These are phyloP conservation scores for Candida railenensis DNA, from an alignment of 805 yeast genomes.

Conservation along the genomic window DNA sequence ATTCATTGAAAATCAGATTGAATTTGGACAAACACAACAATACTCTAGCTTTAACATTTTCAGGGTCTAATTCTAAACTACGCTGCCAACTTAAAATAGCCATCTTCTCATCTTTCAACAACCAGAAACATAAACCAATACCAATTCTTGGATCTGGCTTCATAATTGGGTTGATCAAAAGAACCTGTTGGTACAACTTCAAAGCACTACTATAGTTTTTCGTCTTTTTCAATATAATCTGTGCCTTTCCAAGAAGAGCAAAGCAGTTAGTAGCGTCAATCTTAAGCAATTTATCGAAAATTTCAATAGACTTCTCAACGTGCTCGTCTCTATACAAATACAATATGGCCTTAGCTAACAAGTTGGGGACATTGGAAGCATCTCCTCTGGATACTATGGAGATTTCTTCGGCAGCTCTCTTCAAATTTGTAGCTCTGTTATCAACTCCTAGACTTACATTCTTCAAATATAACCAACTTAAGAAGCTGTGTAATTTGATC, in stretches of 20 bases:
- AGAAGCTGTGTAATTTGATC: conserved; percentile 55
- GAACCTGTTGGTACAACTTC: conserved; percentile 78
- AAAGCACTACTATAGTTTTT: conserved; percentile 73
- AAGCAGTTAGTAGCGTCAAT: conserved; percentile 61
- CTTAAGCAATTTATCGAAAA: conserved; percentile 60
- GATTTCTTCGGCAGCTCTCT: conserved; percentile 22
- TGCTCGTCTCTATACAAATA: conserved; percentile 47
- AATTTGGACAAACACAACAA: conserved; percentile 68
- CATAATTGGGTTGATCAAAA: conserved; percentile 71
- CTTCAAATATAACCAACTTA: conserved; percentile 71
- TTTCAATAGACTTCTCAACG: conserved; percentile 68
- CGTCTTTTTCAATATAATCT: conserved; percentile 63
- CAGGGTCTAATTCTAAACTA: conserved; percentile 63
- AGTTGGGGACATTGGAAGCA: conserved; percentile 33
- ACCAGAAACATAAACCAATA: conserved; percentile 92
- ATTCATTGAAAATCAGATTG: conserved; percentile 56
- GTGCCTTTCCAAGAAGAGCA: conserved; percentile 84
- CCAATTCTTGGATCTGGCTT: conserved; percentile 95
- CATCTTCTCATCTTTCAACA: conserved; percentile 69
- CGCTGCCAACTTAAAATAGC: conserved; percentile 85
- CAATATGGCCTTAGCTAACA: conserved; percentile 69
- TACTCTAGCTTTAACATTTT: conserved; percentile 58
- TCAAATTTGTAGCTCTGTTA: conserved; percentile 20
- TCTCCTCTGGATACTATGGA: conserved; percentile 14
- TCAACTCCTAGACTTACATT: conserved; percentile 14